Percentiles rank a stretch among this genome's conserved stretches.
phyloP scores from a whole-genome alignment of 148 eudicot species.

The Persicaria tinctoria region DNA sequence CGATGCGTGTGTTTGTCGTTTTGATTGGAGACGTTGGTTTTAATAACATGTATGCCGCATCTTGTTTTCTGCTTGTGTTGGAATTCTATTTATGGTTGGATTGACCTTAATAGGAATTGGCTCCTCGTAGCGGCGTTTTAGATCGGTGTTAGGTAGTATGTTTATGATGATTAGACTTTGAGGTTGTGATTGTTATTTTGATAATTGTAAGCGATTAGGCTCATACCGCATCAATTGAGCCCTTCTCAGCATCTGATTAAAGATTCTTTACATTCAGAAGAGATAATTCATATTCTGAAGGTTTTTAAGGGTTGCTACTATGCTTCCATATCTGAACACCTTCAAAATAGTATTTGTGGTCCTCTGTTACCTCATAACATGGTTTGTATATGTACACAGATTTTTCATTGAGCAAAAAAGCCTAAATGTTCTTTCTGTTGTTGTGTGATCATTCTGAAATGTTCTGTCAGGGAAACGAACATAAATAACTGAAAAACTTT shows the following conservation, averaged over 20 bases:
- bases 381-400: too few relatives aligned
- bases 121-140: too few relatives aligned
- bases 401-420: background rate
- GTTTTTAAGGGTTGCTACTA: too few relatives aligned
- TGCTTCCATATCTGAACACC: too few relatives aligned
- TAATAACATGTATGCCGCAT: background rate
- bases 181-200: background rate
- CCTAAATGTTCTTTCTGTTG: background rate
- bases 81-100: too few relatives aligned
- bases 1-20: background rate
- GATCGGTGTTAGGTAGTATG: too few relatives aligned
- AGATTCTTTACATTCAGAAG: background rate
- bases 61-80: too few relatives aligned
- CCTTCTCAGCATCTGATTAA: too few relatives aligned
- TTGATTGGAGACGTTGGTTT: background rate
- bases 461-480: background rate
- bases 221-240: background rate
- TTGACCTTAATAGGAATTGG: too few relatives aligned
- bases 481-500: background rate
- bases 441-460: background rate
- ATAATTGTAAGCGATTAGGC: background rate
- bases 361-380: too few relatives aligned
- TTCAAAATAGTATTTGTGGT: too few relatives aligned
- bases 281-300: background rate
- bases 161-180: too few relatives aligned